Evolutionary conservation across 306 rosid genomes (phyloP).

Genomic region (Medicago arabica): DNA sequence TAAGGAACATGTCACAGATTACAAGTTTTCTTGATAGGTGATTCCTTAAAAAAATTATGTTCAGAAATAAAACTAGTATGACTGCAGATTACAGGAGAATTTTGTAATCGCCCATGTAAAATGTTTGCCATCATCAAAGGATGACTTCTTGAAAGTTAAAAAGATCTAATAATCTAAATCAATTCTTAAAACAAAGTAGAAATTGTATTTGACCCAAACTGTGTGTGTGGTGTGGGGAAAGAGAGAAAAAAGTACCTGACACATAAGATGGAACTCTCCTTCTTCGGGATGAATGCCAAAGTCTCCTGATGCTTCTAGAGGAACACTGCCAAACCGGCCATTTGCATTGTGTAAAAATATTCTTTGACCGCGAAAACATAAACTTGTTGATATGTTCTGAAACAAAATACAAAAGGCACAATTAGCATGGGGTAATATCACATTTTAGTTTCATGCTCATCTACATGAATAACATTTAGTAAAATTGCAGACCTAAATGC

Average conservation of each 20-base stretch:
- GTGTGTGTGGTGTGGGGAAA: no score
- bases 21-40: not conserved
- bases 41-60: conserved; percentile 2
- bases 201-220: no score
- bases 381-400: conserved; percentile 77
- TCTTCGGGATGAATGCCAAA: conserved; percentile 95
- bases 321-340: conserved; percentile 91
- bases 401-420: conserved; percentile 42
- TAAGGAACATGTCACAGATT: conserved; percentile 1
- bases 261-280: conserved; percentile 98
- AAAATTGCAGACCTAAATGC: conserved; percentile 16
- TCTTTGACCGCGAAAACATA: conserved; percentile 95
- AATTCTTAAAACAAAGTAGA: no score
- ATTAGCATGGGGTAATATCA: conserved; percentile 11
- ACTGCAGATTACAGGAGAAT: conserved; percentile 19
- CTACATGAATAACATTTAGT: conserved; percentile 28
- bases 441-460: conserved; percentile 31
- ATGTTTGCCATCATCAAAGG: conserved; percentile 3
- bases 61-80: conserved; percentile 32
- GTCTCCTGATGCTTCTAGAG: conserved; percentile 97
- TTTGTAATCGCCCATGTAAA: conserved; percentile 4
- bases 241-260: conserved; percentile 65
- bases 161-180: not conserved
- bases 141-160: conserved; percentile 29
- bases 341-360: conserved; percentile 91